These are phyloP conservation scores for Populus hybrid DNA, from an alignment of 441 rosid genomes.

Conservation along the genomic window DNA sequence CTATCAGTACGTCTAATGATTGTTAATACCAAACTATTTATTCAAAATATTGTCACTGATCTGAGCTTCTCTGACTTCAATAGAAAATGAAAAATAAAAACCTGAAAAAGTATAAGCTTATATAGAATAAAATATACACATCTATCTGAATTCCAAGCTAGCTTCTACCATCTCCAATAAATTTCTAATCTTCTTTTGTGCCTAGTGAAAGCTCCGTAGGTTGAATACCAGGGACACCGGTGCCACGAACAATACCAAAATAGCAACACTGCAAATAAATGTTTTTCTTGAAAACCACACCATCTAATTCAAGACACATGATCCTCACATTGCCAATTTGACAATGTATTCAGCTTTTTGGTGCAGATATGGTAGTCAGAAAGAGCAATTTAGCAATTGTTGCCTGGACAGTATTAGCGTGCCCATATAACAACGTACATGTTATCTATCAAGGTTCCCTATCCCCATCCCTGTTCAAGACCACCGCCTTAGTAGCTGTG, in stretches of 20 bases:
- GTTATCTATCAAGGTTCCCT: conserved; percentile 34
- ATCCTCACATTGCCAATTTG: conserved; percentile 12
- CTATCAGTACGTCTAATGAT: background rate
- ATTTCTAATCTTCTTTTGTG: conserved; percentile 16
- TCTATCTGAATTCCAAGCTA: conserved; percentile 17
- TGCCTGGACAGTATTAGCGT: conserved; percentile 22
- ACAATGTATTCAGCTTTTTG: conserved; percentile 2
- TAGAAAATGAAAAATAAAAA: background rate
- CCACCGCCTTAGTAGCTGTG: conserved; percentile 46
- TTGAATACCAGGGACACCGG: conserved; percentile 6
- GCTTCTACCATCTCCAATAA: conserved; percentile 13
- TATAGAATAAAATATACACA: conserved; percentile 21
- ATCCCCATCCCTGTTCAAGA: conserved; percentile 38
- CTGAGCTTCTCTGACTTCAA: background rate
- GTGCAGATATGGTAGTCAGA: conserved; percentile 12
- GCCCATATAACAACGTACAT: conserved; percentile 32
- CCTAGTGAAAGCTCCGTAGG: conserved; percentile 10
- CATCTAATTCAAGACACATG: conserved; percentile 8
- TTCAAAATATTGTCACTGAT: background rate
- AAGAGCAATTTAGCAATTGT: conserved; percentile 31
- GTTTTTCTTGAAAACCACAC: background rate
- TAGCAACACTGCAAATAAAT: background rate
- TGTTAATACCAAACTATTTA: background rate
- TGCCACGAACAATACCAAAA: background rate
- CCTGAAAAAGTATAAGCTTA: background rate